Evolutionary conservation across 2,329 filamentous ascomycete genomes (phyloP).

Genomic region (Chrysosporium queenslandicum): DNA sequence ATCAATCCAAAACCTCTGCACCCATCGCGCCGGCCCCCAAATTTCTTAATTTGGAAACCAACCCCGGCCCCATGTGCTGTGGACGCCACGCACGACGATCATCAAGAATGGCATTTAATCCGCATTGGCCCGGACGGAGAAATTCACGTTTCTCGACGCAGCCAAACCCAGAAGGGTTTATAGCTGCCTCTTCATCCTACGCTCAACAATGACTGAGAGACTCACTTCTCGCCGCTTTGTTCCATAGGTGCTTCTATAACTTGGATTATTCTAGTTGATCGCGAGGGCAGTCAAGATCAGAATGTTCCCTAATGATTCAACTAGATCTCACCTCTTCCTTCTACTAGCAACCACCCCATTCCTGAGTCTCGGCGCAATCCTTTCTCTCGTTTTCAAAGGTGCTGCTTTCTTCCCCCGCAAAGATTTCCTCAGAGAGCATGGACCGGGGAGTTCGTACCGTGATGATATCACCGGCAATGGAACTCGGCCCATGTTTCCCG

Average conservation of each 20-base stretch:
- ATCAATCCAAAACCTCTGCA: not conserved
- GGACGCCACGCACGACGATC: not conserved
- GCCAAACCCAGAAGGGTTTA: not conserved
- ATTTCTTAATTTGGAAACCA: not conserved
- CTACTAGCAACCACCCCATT: not conserved
- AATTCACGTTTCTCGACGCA: not conserved
- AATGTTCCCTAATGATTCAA: not conserved
- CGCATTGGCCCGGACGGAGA: not conserved
- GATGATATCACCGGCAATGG: not conserved
- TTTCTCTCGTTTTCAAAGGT: conserved; percentile 1
- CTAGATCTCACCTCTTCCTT: not conserved
- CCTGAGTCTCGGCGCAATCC: not conserved
- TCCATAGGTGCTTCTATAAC: not conserved
- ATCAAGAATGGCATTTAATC: not conserved
- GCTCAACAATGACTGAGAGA: not conserved
- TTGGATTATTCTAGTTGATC: not conserved
- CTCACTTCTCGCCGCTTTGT: too few species aligned
- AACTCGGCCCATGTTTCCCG: not conserved
- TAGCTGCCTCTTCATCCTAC: not conserved
- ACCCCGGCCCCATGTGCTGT: not conserved
- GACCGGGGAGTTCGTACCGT: not conserved
- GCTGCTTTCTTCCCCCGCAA: conserved; percentile 1
- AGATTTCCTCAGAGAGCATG: not conserved
- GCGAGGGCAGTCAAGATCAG: not conserved
- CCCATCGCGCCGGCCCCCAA: not conserved